Evolutionary conservation across 495 filamentous ascomycete species (phyloP).

Genomic region (Hyaloscypha bicolor): DNA sequence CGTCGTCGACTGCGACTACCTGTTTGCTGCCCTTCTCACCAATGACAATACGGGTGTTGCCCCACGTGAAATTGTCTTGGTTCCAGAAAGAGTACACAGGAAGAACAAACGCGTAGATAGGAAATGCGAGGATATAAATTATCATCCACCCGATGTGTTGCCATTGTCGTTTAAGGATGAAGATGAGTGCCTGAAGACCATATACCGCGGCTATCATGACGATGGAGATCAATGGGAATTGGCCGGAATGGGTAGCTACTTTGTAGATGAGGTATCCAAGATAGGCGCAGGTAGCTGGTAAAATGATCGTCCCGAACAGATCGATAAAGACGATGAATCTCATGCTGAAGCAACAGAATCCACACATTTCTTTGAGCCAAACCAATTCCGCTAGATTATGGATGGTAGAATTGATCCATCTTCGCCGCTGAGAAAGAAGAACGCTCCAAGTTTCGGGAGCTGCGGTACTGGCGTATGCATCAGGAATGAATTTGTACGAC

Average conservation of each 20-base stretch:
- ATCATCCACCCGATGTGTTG: constrained; percentile 99
- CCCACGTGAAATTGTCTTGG: constrained; percentile 97
- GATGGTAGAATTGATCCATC: constrained; percentile 98
- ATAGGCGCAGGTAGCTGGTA: constrained; percentile 89
- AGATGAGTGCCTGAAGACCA: constrained; percentile 92
- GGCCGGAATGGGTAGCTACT: constrained; percentile 69
- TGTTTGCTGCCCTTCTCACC: constrained; percentile 91
- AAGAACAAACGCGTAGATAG: constrained; percentile 88
- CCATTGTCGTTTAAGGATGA: constrained; percentile 95
- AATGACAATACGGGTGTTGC: constrained; percentile 95
- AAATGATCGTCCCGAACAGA: constrained; percentile 89
- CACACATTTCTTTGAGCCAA: constrained; percentile 86
- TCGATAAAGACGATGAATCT: constrained; percentile 96
- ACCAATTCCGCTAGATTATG: constrained; percentile 93
- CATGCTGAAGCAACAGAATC: constrained; percentile 99
- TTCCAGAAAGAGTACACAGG: constrained; percentile 99
- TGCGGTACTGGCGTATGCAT: constrained; percentile 89
- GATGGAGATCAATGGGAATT: constrained; percentile 84
- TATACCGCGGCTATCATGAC: constrained; percentile 89
- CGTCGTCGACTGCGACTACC: constrained; percentile 83
- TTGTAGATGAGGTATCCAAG: constrained; percentile 87
- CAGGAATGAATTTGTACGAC: constrained; percentile 94
- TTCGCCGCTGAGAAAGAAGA: constrained; percentile 88
- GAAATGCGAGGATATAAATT: constrained; percentile 93
- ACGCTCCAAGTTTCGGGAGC: constrained; percentile 94